Base-by-base conservation (phyloP, 2,329 filamentous ascomycete species). In the Alternaria arbusti region DNA sequence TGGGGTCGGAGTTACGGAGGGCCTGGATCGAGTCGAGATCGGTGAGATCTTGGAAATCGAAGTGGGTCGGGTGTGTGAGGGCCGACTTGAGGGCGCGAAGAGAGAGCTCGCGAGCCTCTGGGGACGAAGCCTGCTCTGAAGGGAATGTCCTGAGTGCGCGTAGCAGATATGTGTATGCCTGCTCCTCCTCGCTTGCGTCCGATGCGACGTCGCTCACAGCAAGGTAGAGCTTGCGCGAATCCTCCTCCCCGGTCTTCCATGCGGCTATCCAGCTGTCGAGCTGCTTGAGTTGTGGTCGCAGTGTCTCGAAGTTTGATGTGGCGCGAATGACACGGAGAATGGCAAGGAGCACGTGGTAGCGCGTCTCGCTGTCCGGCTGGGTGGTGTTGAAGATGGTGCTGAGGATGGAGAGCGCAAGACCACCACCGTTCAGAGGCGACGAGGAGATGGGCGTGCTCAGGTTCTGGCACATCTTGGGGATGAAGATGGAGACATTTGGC, bases 311-410 rank as follows among this genome's bases (percentile, higher is more conserved):
- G 81, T 83, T 84, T 28, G 79, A 80, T 59, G 77, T 83, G 66
- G 93, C 88, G 76, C 87, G 91, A 80, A 97, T 89, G 74, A 97
- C 92, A 73, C 90, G 90, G 68, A 98, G 84, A 73, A 97, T 94
- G 76, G 94, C 89, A 80, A 96, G 87, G 77, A 99, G 92, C 64
- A 99, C 93, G 79, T 97, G 91, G 83, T 91, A 97, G 65, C 96
- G 90, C 78, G 92, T 88, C 59, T 93, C 90, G 91, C 76, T 90
- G 85, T 55, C 70, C 12, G 65, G 90, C 84, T 71, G 90, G 84
- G 71, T 98, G 88, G 96, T 91, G 87, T 99, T 99, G 90, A 98
- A 99, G 78, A 99, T 89, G 74, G 94, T 97, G 78, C 93, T 94
- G 72, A 99, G 88, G 73, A 96, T 91, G 71, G 93, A 94, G 73